phyloP scores from a whole-genome alignment of 768 basidiomycete species.

The Tylopilus rubrobrunneus region DNA sequence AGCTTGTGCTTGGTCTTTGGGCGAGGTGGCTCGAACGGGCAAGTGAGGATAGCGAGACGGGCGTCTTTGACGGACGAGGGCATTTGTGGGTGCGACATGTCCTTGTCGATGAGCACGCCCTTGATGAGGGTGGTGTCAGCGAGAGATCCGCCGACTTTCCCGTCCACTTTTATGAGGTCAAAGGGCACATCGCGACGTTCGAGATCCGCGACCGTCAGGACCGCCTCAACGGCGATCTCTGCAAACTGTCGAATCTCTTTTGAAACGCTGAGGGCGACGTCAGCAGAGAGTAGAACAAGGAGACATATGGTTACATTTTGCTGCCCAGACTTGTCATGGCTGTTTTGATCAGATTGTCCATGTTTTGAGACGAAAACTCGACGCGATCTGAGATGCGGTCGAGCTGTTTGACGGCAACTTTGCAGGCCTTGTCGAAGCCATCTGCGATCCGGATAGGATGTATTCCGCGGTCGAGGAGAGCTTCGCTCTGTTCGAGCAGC shows the following conservation, averaged over 20 bases:
- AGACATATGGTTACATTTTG: slow-evolving; percentile 70
- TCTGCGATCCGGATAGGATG: slow-evolving; percentile 99
- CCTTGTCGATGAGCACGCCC: slow-evolving; percentile 98
- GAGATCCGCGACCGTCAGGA: slow-evolving; percentile 91
- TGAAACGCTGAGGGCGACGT: slow-evolving; percentile 65
- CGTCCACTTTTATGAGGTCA: slow-evolving; percentile 98
- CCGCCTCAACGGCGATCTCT: slow-evolving; percentile 96
- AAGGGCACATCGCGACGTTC: slow-evolving; percentile 94
- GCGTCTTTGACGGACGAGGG: slow-evolving; percentile 85
- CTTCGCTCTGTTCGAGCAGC: slow-evolving; percentile 89
- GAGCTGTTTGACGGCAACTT: slow-evolving; percentile 85
- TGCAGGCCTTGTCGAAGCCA: slow-evolving; percentile 94
- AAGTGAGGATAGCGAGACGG: slow-evolving; percentile 92
- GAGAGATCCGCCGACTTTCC: slow-evolving; percentile 96
- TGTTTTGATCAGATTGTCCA: slow-evolving; percentile 85
- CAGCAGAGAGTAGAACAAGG: neutral
- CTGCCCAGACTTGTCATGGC: slow-evolving; percentile 96
- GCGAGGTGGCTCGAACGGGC: slow-evolving; percentile 97
- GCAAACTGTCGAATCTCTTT: slow-evolving; percentile 96
- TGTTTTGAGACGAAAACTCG: slow-evolving; percentile 77
- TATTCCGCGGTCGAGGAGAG: slow-evolving; percentile 97
- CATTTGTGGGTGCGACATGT: slow-evolving; percentile 99
- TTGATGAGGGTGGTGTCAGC: slow-evolving; percentile 94
- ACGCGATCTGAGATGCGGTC: slow-evolving; percentile 89
- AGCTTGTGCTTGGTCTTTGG: slow-evolving; percentile 99